Percentiles rank a stretch among this genome's conserved stretches.
phyloP scores from a whole-genome alignment of 257 asterid species.

The Jasminum sambac region DNA sequence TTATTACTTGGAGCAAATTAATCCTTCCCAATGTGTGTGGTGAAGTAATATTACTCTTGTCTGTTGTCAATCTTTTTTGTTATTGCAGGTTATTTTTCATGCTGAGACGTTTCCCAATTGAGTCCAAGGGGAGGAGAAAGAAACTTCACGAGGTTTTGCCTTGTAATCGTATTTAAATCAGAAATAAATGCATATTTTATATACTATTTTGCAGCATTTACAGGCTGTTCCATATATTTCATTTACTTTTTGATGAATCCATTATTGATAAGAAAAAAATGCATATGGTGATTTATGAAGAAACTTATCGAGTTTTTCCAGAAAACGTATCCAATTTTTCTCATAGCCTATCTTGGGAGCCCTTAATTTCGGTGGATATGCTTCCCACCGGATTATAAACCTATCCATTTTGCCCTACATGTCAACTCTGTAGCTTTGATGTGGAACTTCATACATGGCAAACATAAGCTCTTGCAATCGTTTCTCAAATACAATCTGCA shows the following conservation, averaged over 20 bases:
- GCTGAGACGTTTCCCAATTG: slow-evolving; percentile 91
- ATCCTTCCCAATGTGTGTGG: slow-evolving; percentile 10
- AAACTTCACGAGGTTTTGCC: slow-evolving; percentile 82
- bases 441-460: background rate
- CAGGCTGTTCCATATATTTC: background rate
- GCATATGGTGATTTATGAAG: background rate
- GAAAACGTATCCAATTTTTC: background rate
- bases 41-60: background rate
- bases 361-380: too few species aligned
- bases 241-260: background rate
- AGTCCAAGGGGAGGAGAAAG: slow-evolving; percentile 96
- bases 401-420: background rate
- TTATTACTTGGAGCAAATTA: slow-evolving; percentile 11
- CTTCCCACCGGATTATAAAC: too few species aligned
- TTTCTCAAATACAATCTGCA: background rate
- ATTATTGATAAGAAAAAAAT: background rate
- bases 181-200: background rate
- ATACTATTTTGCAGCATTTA: background rate
- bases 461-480: background rate
- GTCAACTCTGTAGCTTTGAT: slow-evolving; percentile 4
- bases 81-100: slow-evolving; percentile 73
- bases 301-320: background rate
- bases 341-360: background rate
- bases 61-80: slow-evolving; percentile 12
- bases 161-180: slow-evolving; percentile 17